Conservation (phyloP, 108 stramenopile species). For the Cyclotella kingstonii region DNA sequence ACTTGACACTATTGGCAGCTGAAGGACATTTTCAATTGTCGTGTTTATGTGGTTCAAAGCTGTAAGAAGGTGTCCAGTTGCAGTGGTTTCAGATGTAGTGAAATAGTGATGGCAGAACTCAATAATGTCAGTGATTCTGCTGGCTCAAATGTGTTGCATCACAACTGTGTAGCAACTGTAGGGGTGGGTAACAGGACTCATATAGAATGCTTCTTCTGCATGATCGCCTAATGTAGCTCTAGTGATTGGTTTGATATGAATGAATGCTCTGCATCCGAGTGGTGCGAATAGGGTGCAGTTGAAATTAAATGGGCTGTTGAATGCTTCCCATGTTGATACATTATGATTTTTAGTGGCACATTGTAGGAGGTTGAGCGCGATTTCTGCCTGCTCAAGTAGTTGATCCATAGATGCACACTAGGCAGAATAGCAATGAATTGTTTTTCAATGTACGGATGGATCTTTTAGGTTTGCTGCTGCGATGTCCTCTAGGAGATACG, state of each 20-base stretch:
- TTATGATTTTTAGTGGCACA: conserved; percentile 28
- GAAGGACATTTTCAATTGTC: too few relatives aligned
- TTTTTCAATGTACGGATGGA: conserved; percentile 45
- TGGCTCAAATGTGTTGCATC: background rate
- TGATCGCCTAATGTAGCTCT: conserved; percentile 5
- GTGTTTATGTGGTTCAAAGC: background rate
- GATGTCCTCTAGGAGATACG: conserved; percentile 30
- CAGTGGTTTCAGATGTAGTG: background rate
- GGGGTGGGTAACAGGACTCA: conserved; percentile 3
- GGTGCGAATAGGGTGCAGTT: conserved; percentile 48
- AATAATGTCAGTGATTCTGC: conserved; percentile 2
- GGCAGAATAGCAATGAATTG: conserved; percentile 43
- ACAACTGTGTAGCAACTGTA: conserved; percentile 17
- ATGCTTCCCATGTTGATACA: conserved; percentile 4
- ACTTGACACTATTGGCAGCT: too few relatives aligned
- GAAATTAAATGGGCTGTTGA: conserved; percentile 23
- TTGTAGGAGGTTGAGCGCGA: conserved; percentile 40
- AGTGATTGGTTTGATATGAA: conserved; percentile 15
- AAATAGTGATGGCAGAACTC: background rate
- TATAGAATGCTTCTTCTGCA: conserved; percentile 4
- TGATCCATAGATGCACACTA: conserved; percentile 17
- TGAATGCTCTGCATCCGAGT: conserved; percentile 20
- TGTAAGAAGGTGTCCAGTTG: background rate
- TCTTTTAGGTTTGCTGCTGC: conserved; percentile 39
- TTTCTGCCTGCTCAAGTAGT: conserved; percentile 33